Base-by-base conservation (phyloP, 805 yeast genomes). In the Hemisphaericaspora nanyangensis region DNA sequence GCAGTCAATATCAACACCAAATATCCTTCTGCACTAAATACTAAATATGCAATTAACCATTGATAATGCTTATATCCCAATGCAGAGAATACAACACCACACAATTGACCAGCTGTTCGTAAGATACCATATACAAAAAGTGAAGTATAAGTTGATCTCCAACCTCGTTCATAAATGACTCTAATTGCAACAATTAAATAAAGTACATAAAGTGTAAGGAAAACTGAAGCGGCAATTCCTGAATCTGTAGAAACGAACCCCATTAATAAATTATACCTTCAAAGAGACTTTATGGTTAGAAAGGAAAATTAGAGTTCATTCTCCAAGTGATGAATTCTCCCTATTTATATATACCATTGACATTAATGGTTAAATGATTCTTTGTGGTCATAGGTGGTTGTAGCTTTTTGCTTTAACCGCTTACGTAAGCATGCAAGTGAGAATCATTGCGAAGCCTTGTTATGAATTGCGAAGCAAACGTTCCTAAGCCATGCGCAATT, bases 1-100 rank as follows among this genome's bases (percentile, higher is more conserved):
- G 59, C 29, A 5, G 59, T 45, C 30, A 61, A 47, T 13, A 65
- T 60, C 34, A 66, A 54, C 4, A 54, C 47, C 47, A 65, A 63
- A 33, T 65, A 64, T 5, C 72, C 71, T 43, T 65, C 69, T 12
- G 70, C 69, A 5, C 61, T 53, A 25, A 65, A 54, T 7, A 65
- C 63, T 40, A 66, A 49, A 44, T 65, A 66, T 2, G 68, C 70
- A 35, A 65, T 50, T 16, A 66, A 50, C 68, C 68, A 65, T 34
- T 60, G 51, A 42, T 44, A 55, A 31, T 59, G 54, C 4, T 35
- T 41, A 29, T 48, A 46, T 3, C 70, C 71, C 16, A 51, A 43
- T 5, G 40, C 43, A 5, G 70, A 55, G 45, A 61, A 65, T 4
- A 58, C 68, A 1, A 65, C 52, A 6, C 68, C 72, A 37, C 60